phyloP scores from a whole-genome alignment of 2,329 filamentous ascomycete genomes.

The Ophiostoma tasmaniense region DNA sequence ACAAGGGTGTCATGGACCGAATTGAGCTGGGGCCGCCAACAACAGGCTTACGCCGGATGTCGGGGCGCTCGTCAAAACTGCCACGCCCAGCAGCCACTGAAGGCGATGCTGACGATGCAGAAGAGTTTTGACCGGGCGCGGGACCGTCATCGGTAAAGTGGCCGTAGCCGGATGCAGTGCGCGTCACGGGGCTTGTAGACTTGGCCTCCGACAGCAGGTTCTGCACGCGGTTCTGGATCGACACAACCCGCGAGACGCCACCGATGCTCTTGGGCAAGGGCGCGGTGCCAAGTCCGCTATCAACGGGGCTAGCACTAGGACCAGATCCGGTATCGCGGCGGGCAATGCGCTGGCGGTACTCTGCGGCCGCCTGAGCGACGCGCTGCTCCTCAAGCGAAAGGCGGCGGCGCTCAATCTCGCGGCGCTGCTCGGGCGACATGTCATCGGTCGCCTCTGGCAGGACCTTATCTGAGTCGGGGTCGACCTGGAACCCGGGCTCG shows the following conservation, averaged over 20 bases:
- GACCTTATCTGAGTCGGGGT: constrained; percentile 48
- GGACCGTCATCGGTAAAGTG: constrained; percentile 54
- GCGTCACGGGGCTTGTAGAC: constrained; percentile 46
- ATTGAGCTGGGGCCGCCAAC: background rate
- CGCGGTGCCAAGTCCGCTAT: constrained; percentile 22
- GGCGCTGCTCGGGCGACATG: constrained; percentile 76
- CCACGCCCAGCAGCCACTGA: constrained; percentile 16
- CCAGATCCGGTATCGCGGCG: constrained; percentile 39
- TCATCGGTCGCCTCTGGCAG: constrained; percentile 56
- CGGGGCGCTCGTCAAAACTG: constrained; percentile 14
- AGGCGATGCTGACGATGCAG: constrained; percentile 18
- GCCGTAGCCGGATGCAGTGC: constrained; percentile 83
- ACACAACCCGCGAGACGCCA: constrained; percentile 59
- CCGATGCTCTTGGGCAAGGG: constrained; percentile 43
- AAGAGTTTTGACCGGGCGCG: constrained; percentile 16
- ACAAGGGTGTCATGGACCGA: background rate
- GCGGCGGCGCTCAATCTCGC: constrained; percentile 75
- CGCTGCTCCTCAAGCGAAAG: constrained; percentile 82
- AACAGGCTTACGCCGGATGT: constrained; percentile 15
- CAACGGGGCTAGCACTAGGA: background rate
- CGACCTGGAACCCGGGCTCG: constrained; percentile 55
- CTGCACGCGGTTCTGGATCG: constrained; percentile 87
- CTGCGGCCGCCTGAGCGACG: constrained; percentile 79
- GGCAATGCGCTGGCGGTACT: constrained; percentile 70
- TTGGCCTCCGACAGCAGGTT: constrained; percentile 73